Conservation (phyloP, 2,329 filamentous ascomycete genomes). For the Lachnellula hyalina region DNA sequence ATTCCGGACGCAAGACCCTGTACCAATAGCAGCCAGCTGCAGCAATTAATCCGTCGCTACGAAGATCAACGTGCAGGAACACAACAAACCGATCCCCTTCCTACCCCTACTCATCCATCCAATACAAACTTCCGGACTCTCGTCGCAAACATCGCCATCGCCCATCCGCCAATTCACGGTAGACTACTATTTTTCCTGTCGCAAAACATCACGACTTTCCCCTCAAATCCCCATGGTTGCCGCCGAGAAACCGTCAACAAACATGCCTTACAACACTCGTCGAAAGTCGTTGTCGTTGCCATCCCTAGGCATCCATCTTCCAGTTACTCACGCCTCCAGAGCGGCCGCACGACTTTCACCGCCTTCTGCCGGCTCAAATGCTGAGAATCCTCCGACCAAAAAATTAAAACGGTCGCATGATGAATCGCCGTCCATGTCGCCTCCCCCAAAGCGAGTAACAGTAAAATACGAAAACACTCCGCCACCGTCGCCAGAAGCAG, state of each 20-base stretch:
- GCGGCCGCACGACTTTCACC: conserved; percentile 38
- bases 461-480: conserved; percentile 67
- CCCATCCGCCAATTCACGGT: not conserved
- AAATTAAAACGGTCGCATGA: conserved; percentile 75
- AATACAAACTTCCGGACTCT: not conserved
- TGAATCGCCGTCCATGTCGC: conserved; percentile 39
- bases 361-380: conserved; percentile 28
- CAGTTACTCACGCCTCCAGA: conserved; percentile 59
- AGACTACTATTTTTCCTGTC: not conserved
- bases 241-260: conserved; percentile 10
- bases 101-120: conserved; percentile 10
- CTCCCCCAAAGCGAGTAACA: conserved; percentile 34
- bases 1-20: conserved; percentile 24
- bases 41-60: conserved; percentile 23
- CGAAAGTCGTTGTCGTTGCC: conserved; percentile 92
- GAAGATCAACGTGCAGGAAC: conserved; percentile 30
- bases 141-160: conserved; percentile 11
- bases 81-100: conserved; percentile 20
- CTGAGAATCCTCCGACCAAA: conserved; percentile 48
- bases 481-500: conserved; percentile 64
- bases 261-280: conserved; percentile 95
- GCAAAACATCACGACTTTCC: not conserved
- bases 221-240: conserved; percentile 10
- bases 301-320: conserved; percentile 86
- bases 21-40: conserved; percentile 19